phyloP scores from a whole-genome alignment of 2,329 filamentous ascomycete species.

The Aspergillus caelatus region DNA sequence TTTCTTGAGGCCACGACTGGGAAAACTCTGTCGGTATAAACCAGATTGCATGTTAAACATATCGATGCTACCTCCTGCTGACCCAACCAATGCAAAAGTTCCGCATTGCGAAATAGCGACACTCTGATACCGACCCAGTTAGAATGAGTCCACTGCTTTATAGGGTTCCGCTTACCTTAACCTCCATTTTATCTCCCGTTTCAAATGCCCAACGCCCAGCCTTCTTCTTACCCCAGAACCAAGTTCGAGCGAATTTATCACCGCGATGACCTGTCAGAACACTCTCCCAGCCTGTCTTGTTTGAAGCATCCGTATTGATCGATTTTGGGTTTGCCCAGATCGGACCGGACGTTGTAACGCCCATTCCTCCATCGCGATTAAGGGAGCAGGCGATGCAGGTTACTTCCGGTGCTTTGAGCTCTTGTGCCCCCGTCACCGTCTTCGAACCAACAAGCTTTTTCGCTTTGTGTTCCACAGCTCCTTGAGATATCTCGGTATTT shows the following conservation, averaged over 20 bases:
- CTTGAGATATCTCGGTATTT: conserved; percentile 90
- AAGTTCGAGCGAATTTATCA: conserved; percentile 84
- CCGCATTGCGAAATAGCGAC: conserved; percentile 90
- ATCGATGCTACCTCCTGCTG: conserved; percentile 78
- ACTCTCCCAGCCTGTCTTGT: conserved; percentile 93
- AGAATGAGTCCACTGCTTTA: not conserved
- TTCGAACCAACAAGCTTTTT: conserved; percentile 62
- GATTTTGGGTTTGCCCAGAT: conserved; percentile 80
- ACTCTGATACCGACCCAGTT: conserved; percentile 53
- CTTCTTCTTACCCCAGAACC: conserved; percentile 96
- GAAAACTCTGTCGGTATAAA: conserved; percentile 82
- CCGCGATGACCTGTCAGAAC: conserved; percentile 89
- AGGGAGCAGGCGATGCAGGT: conserved; percentile 88
- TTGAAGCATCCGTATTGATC: conserved; percentile 70
- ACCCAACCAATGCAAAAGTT: conserved; percentile 90
- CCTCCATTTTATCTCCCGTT: conserved; percentile 79
- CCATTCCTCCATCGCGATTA: conserved; percentile 93
- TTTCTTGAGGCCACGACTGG: conserved; percentile 54
- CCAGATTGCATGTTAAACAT: conserved; percentile 98
- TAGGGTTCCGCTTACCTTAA: conserved; percentile 50
- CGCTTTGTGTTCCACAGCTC: conserved; percentile 81
- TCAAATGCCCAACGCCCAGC: conserved; percentile 92
- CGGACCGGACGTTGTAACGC: conserved; percentile 73
- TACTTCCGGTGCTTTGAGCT: conserved; percentile 85
- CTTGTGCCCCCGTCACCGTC: conserved; percentile 18